Evolutionary conservation across 495 filamentous ascomycete species (phyloP), one percentile per base, ranked within the genome.

Genomic region (Aeminium ludgeri): DNA sequence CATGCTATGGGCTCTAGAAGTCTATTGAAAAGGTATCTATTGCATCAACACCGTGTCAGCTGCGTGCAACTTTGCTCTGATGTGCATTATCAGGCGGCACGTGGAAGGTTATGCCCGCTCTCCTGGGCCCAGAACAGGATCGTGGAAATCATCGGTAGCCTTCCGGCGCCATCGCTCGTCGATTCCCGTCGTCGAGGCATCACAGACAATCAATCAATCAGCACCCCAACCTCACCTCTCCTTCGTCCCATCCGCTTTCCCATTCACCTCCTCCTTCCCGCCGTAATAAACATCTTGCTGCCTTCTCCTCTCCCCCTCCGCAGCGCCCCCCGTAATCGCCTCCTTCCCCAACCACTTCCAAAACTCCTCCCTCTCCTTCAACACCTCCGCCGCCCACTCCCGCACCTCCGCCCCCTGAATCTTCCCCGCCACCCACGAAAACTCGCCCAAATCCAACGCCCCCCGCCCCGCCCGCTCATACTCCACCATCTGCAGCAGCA

Each of bases 401-500:
- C 78, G 71, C 35, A 81, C 76, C 63, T 94, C 86, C 7, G 73
- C 69, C 46, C 87, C 60, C 48, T 69, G 69, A 44, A 97, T 76
- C 39, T 66, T 68, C n/a, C 52, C 61, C 29, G 78, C 73, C 36
- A 93, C 89, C 42, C 73, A 72, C 17, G 73, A 59, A 52, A 97
- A 96, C 60, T 96, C 89, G 18, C 75, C 69, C 32, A 97, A 64
- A 57, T 95, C 83, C 39, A 82, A 57, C 48, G 60, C 47, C 33
- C 70, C 67, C 27, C 76, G 57, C 20, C 72, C 60, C 10, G 66
- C 62, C 51, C 79, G 82, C 70, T 97, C 89, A 56, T 97, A 97
- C 58, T 97, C 89, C 16, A 94, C 66, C 79, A 93, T 94, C 65
- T 97, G 89, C 56, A 89, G 60, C 34, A 97, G 58, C 29, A 97